These are phyloP conservation scores for Sporothrix brasiliensis DNA, from an alignment of 2,329 filamentous ascomycete genomes.

Conservation along the genomic window DNA sequence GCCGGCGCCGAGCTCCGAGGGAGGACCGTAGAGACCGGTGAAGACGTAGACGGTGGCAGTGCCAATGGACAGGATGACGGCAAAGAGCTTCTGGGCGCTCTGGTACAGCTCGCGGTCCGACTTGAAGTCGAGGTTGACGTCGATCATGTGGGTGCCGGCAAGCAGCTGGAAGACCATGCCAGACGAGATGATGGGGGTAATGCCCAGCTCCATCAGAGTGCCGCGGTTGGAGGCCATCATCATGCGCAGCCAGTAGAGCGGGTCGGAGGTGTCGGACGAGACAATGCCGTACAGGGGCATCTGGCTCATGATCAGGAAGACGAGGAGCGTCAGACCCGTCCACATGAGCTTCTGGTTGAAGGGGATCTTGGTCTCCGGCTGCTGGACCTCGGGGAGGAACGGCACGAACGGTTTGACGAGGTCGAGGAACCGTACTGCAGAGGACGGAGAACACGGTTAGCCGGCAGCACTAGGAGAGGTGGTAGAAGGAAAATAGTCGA, in stretches of 20 bases:
- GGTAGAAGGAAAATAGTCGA: neutral
- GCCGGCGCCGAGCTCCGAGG: conserved; percentile 93
- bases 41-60: conserved; percentile 98
- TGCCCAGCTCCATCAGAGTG: conserved; percentile 93
- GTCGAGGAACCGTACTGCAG: conserved; percentile 94
- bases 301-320: conserved; percentile 99
- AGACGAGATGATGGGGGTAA: conserved; percentile 98
- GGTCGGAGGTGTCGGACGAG: conserved; percentile 96
- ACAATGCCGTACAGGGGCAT: conserved; percentile 99
- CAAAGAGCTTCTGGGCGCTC: conserved; percentile 98
- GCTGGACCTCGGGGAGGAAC: conserved; percentile 98
- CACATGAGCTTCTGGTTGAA: conserved; percentile 99
- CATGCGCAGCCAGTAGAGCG: conserved; percentile 99
- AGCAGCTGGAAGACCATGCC: conserved; percentile 99
- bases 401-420: conserved; percentile 99
- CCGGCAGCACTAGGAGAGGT: neutral
- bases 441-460: neutral
- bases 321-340: conserved; percentile 90
- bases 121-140: conserved; percentile 99
- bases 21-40: conserved; percentile 95
- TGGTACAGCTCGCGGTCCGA: conserved; percentile 99
- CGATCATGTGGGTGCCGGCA: conserved; percentile 98
- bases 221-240: conserved; percentile 99
- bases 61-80: conserved; percentile 95
- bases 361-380: conserved; percentile 96